Percentiles rank a stretch among this genome's conserved stretches.
Conservation (phyloP, 2,329 filamentous ascomycete species). For the Tolypocladium paradoxum region DNA sequence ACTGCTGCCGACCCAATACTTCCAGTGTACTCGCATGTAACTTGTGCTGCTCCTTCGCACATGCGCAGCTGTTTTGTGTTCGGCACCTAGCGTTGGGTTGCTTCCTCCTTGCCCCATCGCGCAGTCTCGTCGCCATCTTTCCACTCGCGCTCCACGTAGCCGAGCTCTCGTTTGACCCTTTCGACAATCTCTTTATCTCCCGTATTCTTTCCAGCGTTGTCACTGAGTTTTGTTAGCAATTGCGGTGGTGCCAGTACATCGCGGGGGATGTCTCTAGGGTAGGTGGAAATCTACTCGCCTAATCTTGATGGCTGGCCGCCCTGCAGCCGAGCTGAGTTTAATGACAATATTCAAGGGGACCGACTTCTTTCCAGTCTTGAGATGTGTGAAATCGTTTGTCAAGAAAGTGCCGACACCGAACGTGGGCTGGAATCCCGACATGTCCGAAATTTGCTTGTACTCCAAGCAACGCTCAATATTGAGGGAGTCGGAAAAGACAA, state of each 20-base stretch:
- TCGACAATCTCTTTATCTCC: conserved; percentile 70
- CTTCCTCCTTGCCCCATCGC: conserved; percentile 58
- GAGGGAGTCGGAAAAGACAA: conserved; percentile 93
- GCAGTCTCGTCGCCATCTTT: conserved; percentile 71
- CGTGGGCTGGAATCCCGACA: conserved; percentile 68
- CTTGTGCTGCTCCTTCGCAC: background rate
- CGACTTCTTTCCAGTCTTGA: conserved; percentile 68
- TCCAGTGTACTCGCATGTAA: background rate
- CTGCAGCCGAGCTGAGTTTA: conserved; percentile 79
- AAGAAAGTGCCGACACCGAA: conserved; percentile 95
- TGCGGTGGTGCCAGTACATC: no score
- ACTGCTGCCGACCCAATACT: background rate
- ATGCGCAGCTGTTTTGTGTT: background rate
- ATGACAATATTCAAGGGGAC: conserved; percentile 94
- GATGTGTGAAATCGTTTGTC: conserved; percentile 82
- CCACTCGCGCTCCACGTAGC: conserved; percentile 82
- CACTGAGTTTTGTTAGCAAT: conserved; percentile 27
- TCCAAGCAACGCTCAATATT: conserved; percentile 84
- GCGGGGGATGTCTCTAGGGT: background rate
- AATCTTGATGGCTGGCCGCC: conserved; percentile 81
- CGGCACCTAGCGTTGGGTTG: conserved; percentile 7
- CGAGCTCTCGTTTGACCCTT: conserved; percentile 73
- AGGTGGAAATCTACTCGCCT: conserved; percentile 29
- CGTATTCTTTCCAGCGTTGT: conserved; percentile 90
- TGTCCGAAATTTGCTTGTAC: conserved; percentile 77